phyloP scores from a whole-genome alignment of 140 eudicot species.

The Stevia rebaudiana region DNA sequence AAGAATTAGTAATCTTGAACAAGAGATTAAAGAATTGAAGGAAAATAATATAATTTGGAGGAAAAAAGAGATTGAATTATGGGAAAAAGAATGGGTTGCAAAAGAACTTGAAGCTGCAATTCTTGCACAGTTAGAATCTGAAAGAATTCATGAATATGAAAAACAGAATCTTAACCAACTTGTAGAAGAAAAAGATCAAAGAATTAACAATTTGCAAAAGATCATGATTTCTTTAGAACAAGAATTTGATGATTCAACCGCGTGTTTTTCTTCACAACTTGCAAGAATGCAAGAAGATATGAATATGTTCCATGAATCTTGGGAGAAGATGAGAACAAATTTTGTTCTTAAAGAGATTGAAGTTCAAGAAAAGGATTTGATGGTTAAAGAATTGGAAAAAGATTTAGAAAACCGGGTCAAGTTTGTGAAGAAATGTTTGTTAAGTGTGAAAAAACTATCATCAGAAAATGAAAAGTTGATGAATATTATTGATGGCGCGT shows the following conservation, averaged over 20 bases:
- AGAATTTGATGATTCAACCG: conserved; percentile 49
- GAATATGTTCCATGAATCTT: conserved; percentile 39
- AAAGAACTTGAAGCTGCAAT: conserved; percentile 62
- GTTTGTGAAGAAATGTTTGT: conserved; percentile 29
- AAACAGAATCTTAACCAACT: conserved; percentile 41
- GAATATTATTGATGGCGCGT: conserved; percentile 25
- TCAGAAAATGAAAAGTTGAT: conserved; percentile 35
- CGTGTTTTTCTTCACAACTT: conserved; percentile 42
- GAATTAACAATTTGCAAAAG: conserved; percentile 46
- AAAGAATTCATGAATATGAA: conserved; percentile 35
- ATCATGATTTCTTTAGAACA: conserved; percentile 48
- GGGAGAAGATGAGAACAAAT: conserved; percentile 49
- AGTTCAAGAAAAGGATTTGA: conserved; percentile 37
- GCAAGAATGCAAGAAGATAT: conserved; percentile 45
- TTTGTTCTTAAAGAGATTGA: conserved; percentile 52
- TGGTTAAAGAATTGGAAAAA: conserved; percentile 51
- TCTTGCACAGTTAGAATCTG: conserved; percentile 38
- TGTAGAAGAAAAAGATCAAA: conserved; percentile 50
- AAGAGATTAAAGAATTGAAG: conserved; percentile 34
- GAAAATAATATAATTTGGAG: conserved; percentile 4
- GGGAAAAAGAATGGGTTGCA: conserved; percentile 48
- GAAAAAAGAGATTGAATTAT: conserved; percentile 28
- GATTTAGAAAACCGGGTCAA: conserved; percentile 28
- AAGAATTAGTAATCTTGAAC: conserved; percentile 45
- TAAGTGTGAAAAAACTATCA: conserved; percentile 25